Percentiles rank a stretch among this genome's conserved stretches.
phyloP scores from a whole-genome alignment of 2,329 filamentous ascomycete species.

The Verruconis gallopava region DNA sequence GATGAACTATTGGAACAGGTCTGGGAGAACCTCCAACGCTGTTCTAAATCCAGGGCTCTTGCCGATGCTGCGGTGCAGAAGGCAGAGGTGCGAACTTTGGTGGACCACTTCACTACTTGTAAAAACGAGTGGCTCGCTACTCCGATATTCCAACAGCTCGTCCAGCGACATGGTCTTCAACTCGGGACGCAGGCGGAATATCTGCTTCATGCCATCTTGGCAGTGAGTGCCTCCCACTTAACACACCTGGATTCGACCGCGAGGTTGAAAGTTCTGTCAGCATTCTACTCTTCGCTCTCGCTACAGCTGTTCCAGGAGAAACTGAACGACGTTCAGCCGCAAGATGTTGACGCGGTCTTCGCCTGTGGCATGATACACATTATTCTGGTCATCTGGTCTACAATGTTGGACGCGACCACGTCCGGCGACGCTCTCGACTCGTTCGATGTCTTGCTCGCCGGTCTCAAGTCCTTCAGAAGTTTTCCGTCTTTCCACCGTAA shows the following conservation, averaged over 20 bases:
- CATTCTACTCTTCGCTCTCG: background rate
- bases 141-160: background rate
- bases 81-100: background rate
- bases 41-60: background rate
- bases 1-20: background rate
- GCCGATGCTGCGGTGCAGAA: background rate
- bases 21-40: background rate
- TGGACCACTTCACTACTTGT: background rate
- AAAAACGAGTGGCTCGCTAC: background rate
- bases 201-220: background rate
- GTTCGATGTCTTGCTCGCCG: background rate
- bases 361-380: background rate
- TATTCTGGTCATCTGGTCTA: background rate
- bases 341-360: background rate
- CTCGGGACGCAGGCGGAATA: background rate
- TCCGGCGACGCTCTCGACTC: background rate
- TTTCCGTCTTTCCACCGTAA: background rate
- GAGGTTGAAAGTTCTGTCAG: background rate
- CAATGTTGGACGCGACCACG: background rate
- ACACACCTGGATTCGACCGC: background rate
- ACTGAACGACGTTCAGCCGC: background rate
- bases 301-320: background rate
- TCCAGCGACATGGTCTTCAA: background rate
- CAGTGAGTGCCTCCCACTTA: background rate
- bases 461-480: background rate